Base-by-base conservation (phyloP, 1,284 basidiomycete genomes). In the Ustilago curta region DNA sequence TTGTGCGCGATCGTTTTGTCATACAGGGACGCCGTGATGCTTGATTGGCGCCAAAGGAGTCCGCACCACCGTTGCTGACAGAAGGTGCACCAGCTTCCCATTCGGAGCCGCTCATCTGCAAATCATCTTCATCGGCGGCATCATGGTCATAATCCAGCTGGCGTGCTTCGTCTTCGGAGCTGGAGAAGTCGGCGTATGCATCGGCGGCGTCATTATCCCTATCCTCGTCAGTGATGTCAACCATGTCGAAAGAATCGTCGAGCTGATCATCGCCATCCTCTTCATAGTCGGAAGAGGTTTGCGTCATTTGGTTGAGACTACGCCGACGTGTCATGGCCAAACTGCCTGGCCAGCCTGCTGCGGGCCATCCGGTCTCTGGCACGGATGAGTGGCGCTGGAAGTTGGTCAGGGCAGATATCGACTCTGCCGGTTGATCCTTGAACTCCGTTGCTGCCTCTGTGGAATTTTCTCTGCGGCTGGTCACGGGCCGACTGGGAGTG, bases 341-440 rank as follows among this genome's bases (percentile, higher is more conserved):
- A 39, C 51, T 65, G 31, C 61, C 62, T 27, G 65, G 71, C 71
- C 71, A 74, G 14, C 44, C 59, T 5, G 55, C 43, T n/a, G 59
- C 62, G n/a, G 37, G 48, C 66, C 71, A 69, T 29, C 64, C 66
- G 4, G 71, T 62, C 35, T 74, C 71, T 11, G 71, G 71, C 23
- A 74, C 66, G 3, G 71, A 74, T n/a, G 71, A 74, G 37, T 74
- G 71, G 27, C 71, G 71, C 39, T 74, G 71, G 29, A 74, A 35
- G 23, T 49, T 61, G n/a, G 61, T 52, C 12, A 37, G 6, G 16
- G 35, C 35, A 0, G 56, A 42, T 0, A 56, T 39, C 25, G 64
- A 31, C 40, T 63, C 59, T 16, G 31, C 23, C 5, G 53, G 43
- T 18, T 31, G 37, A 25, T 53, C 31, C 14, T 40, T 29, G 43